Conservation (phyloP, 305 asterid genomes). For the Solanum hybrid region DNA sequence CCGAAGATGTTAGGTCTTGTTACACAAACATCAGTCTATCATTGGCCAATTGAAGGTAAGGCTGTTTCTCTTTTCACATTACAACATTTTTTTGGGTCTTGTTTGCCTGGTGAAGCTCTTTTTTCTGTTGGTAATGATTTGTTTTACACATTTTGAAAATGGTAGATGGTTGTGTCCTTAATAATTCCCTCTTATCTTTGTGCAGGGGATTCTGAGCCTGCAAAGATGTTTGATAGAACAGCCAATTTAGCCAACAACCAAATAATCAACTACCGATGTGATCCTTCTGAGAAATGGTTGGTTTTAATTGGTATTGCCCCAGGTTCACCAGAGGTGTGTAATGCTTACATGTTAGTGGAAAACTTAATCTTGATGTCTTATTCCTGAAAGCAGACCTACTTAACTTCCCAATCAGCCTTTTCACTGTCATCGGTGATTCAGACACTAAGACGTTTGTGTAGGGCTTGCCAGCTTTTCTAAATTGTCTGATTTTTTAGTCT, state of each 20-base stretch:
- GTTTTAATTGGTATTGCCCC: slow-evolving; percentile 97
- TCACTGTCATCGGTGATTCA: neutral
- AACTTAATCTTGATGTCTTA: neutral
- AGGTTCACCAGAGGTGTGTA: slow-evolving; percentile 85
- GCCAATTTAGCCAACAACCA: slow-evolving; percentile 88
- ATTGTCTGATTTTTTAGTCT: neutral
- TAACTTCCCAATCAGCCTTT: neutral
- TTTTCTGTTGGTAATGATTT: slow-evolving; percentile 8
- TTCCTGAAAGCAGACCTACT: neutral
- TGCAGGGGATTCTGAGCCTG: slow-evolving; percentile 91
- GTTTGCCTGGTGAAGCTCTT: neutral
- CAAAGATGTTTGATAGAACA: slow-evolving; percentile 90
- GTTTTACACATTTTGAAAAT: neutral
- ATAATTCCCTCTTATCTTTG: slow-evolving; percentile 8
- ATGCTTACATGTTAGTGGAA: neutral
- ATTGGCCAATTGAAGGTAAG: slow-evolving; percentile 92
- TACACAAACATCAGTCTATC: slow-evolving; percentile 86
- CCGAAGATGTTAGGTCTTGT: slow-evolving; percentile 95
- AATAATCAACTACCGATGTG: slow-evolving; percentile 88
- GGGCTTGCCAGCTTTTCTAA: neutral
- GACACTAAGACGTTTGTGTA: neutral
- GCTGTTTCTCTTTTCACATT: neutral
- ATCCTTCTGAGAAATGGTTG: slow-evolving; percentile 98
- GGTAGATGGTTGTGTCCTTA: neutral
- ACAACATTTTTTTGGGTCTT: neutral